Evolutionary conservation across 331 rosid genomes (phyloP).

Genomic region (Cydonia oblonga): DNA sequence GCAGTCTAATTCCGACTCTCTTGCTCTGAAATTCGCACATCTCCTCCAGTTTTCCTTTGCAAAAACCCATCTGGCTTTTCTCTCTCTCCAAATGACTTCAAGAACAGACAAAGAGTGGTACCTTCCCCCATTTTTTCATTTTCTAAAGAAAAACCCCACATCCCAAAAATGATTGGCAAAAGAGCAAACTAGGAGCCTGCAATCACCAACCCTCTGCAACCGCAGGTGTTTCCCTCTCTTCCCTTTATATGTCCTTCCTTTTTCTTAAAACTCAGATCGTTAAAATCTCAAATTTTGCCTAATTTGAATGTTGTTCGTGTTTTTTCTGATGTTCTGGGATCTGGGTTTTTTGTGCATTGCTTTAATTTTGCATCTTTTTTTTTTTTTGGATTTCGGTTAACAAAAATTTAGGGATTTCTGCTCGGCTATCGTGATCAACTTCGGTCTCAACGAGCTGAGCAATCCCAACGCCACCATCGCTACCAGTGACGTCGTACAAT

Average conservation of each 20-base stretch:
- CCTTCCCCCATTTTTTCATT: no score
- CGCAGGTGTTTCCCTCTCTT: background rate
- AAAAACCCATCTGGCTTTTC: no score
- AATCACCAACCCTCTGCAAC: no score
- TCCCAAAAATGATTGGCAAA: no score
- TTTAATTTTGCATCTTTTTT: background rate
- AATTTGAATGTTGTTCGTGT: background rate
- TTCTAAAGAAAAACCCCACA: no score
- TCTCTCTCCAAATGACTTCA: no score
- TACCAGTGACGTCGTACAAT: conserved; percentile 81
- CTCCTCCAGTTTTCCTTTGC: no score
- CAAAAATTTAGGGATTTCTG: conserved; percentile 11
- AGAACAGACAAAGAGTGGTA: no score
- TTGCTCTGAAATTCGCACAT: no score
- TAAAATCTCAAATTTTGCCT: background rate
- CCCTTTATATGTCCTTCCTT: background rate
- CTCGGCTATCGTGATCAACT: conserved; percentile 63
- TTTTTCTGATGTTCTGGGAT: background rate
- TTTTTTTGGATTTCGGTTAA: no score
- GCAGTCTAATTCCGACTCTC: no score
- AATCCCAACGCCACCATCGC: conserved; percentile 65
- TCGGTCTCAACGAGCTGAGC: conserved; percentile 50
- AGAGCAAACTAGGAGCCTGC: no score
- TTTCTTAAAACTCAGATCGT: background rate
- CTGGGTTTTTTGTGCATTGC: background rate